Evolutionary conservation across 1,284 basidiomycete species (phyloP), one percentile per base, ranked within the genome.

Genomic region (Naganishia liquefaciens): DNA sequence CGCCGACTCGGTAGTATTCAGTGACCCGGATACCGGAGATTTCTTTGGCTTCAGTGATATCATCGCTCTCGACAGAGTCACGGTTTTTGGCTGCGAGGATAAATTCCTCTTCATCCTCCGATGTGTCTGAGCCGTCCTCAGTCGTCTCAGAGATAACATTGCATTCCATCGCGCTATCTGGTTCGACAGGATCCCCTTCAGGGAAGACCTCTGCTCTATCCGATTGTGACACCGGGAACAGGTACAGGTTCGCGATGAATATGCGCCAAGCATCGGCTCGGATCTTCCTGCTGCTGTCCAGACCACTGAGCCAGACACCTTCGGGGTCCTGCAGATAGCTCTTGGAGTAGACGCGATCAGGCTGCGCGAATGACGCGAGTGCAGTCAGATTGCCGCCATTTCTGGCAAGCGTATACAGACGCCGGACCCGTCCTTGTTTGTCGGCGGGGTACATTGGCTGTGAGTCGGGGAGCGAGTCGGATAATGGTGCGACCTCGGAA

Each of bases 391-490:
- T 30, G 25, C 67, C 67, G 6, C 30, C 33, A 11, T 64, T 64
- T 47, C 63, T 21, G 15, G 63, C 60, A 5, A 52, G 46, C 19
- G 67, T 63, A 40, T 65, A 68, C 33, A 23, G 53, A 88, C 87
- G 62, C 88, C 81, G 15, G 87, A 80, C 69, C 87, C 86, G 37
- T 68, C 69, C 27, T 61, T 68, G 52, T 39, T 42, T 25, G 71
- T 72, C n/a, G 67, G 68, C 3, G 54, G 62, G 30, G 78, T 80
- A 68, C 89, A 86, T 40, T 88, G 84, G 71, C 86, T 85, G 28
- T 81, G 77, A 25, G 81, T 74, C 0, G 82, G 83, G 28, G 85
- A 75, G n/a, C 80, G 77, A 49, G 83, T 80, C 76, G 23, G 28
- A 39, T 50, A 58, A 25, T 6, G 55, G 46, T 37, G 44, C 54